These are phyloP conservation scores for Astrothelium macrocarpum DNA, from an alignment of 495 filamentous ascomycete species.

Conservation along the genomic window DNA sequence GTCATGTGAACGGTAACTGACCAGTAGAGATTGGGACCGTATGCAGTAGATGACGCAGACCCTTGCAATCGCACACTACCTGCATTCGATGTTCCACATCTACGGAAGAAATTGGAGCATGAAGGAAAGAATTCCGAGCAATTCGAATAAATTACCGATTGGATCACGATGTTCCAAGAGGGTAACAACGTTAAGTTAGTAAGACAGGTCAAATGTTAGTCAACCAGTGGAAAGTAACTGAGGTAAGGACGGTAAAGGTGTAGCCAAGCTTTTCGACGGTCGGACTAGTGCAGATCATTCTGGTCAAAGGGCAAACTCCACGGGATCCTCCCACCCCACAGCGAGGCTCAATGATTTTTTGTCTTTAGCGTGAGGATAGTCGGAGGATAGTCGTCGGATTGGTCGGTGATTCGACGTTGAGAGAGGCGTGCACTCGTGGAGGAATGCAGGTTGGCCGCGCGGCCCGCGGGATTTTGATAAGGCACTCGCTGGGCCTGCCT, in stretches of 20 bases:
- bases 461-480: conserved; percentile 1
- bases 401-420: too few relatives aligned
- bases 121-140: background rate
- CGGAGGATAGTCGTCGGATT: too few relatives aligned
- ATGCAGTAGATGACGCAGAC: background rate
- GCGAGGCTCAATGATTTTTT: too few relatives aligned
- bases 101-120: background rate
- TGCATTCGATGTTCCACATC: background rate
- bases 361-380: too few relatives aligned
- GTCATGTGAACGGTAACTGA: background rate
- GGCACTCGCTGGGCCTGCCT: background rate
- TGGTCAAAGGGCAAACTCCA: too few relatives aligned
- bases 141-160: too few relatives aligned
- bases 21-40: background rate
- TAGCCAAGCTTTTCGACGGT: background rate
- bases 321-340: too few relatives aligned
- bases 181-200: too few relatives aligned
- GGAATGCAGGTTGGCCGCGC: background rate
- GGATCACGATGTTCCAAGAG: too few relatives aligned
- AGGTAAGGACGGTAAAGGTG: background rate
- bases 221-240: background rate
- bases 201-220: too few relatives aligned
- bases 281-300: background rate
- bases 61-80: too few relatives aligned
- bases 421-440: background rate